Evolutionary conservation across 2,329 filamentous ascomycete species (phyloP), one percentile per base, ranked within the genome.

Genomic region (Paecilomyces fulvus): DNA sequence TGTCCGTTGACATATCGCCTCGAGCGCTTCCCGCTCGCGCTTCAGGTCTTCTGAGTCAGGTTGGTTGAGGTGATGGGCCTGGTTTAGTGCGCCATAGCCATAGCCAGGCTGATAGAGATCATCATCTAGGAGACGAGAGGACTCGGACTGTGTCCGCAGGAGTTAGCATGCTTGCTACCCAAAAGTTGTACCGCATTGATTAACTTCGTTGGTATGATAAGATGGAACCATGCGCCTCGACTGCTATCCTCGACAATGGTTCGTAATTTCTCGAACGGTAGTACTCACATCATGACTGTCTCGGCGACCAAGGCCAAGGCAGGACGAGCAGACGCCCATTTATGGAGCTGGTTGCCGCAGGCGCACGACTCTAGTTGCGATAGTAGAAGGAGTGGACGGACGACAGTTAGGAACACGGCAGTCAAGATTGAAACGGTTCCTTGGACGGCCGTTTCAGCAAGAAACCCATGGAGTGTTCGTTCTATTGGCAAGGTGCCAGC

Each of bases 281-380:
- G 61, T 25, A 61, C 65, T 56, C 60, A 72, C 72, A 61, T 75
- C 72, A 43, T 69, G 68, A 55, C 64, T 69, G 46, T 73, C 71
- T 53, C 69, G 70, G 59, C 73, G 70, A 61, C 63, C 61, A 20
- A 65, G 63, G 55, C 73, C 72, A 30, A 77, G 71, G 61, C 75
- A 77, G 20, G 75, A 77, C 56, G 71, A 64, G 63, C 75, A 77
- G 58, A 71, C 61, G 61, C 75, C 75, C 75, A 77, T 77, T 65
- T 69, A 67, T 62, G 46, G 21, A 37, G 23, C 51, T 55, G 31
- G 37, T 54, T 31, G 46, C 49, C 20, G 17, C n/a, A 20, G 14
- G 28, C 17, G 49, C 49, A 51, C 49, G 49, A 28, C 25, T 43
- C 37, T 43, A 12, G n/a, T 43, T 43, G 37, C 37, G 37, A 43